Percentiles rank a stretch among this genome's conserved stretches.
These are phyloP conservation scores for Pyrus hybrid DNA, from an alignment of 331 rosid genomes.

Conservation along the genomic window DNA sequence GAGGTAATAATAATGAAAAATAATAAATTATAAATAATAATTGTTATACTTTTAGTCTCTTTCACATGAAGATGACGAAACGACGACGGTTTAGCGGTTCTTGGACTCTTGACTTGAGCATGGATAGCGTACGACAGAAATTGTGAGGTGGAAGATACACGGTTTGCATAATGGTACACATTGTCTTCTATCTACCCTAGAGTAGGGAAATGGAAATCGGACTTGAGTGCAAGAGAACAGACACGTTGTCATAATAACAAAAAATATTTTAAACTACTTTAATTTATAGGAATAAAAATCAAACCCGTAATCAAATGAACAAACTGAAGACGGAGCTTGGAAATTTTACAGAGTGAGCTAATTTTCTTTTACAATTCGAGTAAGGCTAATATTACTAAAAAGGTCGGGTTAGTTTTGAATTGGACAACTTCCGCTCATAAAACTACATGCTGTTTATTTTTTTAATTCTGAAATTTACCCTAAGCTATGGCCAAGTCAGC, in stretches of 20 bases:
- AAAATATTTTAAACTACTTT: too few relatives aligned
- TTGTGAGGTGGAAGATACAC: not conserved
- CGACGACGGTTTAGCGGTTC: not conserved
- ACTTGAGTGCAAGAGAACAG: fast-evolving
- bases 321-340: not conserved
- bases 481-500: not conserved
- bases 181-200: not conserved
- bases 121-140: not conserved
- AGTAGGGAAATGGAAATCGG: too few relatives aligned
- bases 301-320: too few relatives aligned
- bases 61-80: not conserved
- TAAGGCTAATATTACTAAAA: not conserved
- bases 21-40: not conserved
- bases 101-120: too few relatives aligned
- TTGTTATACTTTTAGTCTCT: not conserved
- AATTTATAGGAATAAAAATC: too few relatives aligned
- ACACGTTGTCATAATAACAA: not conserved
- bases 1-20: not conserved
- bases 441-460: not conserved
- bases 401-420: not conserved
- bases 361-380: not conserved
- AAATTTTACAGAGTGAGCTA: not conserved
- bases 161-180: not conserved
- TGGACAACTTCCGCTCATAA: not conserved
- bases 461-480: not conserved